A percentile compares a stretch with the other conserved stretches of the same genome.
Conservation (phyloP, 1,139 yeast genomes). For the Lizanozyma gosingica region DNA sequence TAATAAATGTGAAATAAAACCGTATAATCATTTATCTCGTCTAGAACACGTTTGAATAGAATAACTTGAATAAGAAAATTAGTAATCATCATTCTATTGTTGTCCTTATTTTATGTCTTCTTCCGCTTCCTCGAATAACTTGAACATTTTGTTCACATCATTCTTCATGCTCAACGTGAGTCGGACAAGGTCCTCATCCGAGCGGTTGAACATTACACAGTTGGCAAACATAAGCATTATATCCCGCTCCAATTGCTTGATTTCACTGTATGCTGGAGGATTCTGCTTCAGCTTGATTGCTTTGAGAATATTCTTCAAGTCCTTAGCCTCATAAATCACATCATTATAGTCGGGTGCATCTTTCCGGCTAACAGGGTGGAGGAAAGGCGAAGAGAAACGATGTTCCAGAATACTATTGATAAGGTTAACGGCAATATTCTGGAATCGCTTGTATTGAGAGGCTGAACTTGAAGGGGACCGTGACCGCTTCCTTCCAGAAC, state of each 20-base stretch:
- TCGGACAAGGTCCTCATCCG: constrained; percentile 51
- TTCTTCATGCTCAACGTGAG: constrained; percentile 63
- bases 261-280: constrained; percentile 40
- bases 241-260: constrained; percentile 59
- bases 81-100: too few species aligned
- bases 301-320: constrained; percentile 53
- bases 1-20: too few species aligned
- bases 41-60: too few species aligned
- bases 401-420: constrained; percentile 60
- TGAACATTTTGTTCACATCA: constrained; percentile 43
- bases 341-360: constrained; percentile 66
- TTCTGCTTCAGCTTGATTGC: constrained; percentile 39
- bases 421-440: constrained; percentile 47
- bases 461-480: constrained; percentile 21
- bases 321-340: constrained; percentile 56
- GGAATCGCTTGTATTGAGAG: constrained; percentile 39
- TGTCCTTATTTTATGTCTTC: background rate
- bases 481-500: constrained; percentile 14
- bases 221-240: constrained; percentile 74
- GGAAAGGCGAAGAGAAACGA: constrained; percentile 65
- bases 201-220: constrained; percentile 72
- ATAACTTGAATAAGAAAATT: too few species aligned
- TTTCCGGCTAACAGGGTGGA: constrained; percentile 56
- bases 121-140: constrained; percentile 29
- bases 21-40: too few species aligned